Evolutionary conservation across 1,139 yeast species (phyloP).

Genomic region (Meyerozyma smithsonii): DNA sequence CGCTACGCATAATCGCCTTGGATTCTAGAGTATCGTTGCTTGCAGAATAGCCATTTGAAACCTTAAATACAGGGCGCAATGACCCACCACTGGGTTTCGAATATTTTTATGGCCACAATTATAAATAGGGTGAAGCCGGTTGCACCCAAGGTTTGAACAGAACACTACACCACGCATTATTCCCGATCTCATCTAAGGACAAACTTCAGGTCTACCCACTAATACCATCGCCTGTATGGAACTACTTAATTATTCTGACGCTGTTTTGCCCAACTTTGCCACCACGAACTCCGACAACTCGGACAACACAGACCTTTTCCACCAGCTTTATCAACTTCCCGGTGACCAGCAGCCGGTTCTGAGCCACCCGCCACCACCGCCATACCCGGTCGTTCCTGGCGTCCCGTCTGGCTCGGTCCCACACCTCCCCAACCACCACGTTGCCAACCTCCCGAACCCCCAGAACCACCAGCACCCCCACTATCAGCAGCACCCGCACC

Average conservation of each 20-base stretch:
- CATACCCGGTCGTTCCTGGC: too few relatives aligned
- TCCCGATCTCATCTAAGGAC: too few relatives aligned
- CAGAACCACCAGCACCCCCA: background rate
- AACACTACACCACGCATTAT: too few relatives aligned
- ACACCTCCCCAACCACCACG: too few relatives aligned
- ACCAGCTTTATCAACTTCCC: background rate
- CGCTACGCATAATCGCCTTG: background rate
- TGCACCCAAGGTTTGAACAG: background rate
- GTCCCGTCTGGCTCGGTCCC: too few relatives aligned
- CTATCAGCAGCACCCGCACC: background rate
- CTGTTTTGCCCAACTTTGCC: background rate
- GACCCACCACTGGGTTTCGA: background rate
- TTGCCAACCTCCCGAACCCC: background rate
- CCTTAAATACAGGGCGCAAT: conserved; percentile 1
- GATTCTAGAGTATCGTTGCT: conserved; percentile 1
- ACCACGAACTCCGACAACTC: background rate
- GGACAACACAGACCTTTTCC: background rate
- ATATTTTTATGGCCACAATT: background rate
- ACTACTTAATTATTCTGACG: conserved; percentile 1
- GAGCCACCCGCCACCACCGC: background rate
- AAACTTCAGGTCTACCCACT: too few relatives aligned
- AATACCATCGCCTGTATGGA: conserved; percentile 1
- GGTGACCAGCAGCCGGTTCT: background rate
- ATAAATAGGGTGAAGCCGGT: background rate
- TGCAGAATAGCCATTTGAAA: conserved; percentile 3